phyloP scores from a whole-genome alignment of 352 stramenopile species.

The Blastocystis sp. region DNA sequence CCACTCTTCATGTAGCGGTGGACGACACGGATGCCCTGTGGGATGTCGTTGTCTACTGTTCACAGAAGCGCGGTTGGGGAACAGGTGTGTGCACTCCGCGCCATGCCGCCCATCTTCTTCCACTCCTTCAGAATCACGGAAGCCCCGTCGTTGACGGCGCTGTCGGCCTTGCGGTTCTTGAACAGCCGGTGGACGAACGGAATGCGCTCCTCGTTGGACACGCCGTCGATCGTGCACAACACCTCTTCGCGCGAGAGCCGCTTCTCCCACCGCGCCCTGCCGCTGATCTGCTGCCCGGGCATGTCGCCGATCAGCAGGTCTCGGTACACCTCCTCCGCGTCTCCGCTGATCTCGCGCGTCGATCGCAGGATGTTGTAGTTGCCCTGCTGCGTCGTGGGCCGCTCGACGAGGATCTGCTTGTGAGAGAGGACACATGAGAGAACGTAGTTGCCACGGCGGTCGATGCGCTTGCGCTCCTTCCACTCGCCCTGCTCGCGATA shows the following conservation, averaged over 20 bases:
- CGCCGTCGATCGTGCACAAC: constrained; percentile 4
- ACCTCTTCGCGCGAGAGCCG: constrained; percentile 56
- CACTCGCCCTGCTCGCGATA: constrained; percentile 43
- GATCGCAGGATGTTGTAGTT: constrained; percentile 63
- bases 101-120: constrained; percentile 51
- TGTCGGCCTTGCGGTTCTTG: constrained; percentile 1
- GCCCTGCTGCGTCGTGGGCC: constrained; percentile 9
- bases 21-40: constrained; percentile 24
- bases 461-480: constrained; percentile 54
- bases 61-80: not conserved
- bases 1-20: constrained; percentile 56
- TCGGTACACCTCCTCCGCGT: constrained; percentile 60
- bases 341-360: constrained; percentile 52
- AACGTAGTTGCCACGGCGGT: constrained; percentile 64
- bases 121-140: constrained; percentile 63
- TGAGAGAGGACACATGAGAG: not conserved
- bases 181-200: constrained; percentile 47
- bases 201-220: constrained; percentile 48
- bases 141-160: constrained; percentile 3
- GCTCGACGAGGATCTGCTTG: constrained; percentile 41
- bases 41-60: constrained; percentile 37
- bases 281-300: not conserved
- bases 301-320: constrained; percentile 59
- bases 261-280: constrained; percentile 56
- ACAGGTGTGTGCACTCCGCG: constrained; percentile 8